phyloP scores from a whole-genome alignment of 2,329 filamentous ascomycete species.

The Aureobasidium leucospermi region DNA sequence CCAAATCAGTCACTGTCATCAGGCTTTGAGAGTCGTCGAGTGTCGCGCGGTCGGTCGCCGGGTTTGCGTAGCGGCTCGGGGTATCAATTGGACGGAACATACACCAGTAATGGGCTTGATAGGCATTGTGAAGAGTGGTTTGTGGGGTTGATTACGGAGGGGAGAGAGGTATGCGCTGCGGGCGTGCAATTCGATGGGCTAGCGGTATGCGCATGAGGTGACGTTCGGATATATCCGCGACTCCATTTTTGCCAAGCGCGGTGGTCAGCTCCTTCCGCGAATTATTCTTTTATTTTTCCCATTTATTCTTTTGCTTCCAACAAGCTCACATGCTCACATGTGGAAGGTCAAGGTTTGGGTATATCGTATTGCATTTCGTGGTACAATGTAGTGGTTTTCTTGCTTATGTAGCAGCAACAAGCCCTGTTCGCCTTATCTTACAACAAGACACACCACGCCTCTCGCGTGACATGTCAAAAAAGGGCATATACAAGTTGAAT shows the following conservation, averaged over 20 bases:
- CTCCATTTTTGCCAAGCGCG: background rate
- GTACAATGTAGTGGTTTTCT: slow-evolving; percentile 2
- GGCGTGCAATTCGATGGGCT: background rate
- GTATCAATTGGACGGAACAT: slow-evolving; percentile 23
- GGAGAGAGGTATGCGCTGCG: background rate
- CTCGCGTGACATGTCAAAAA: slow-evolving; percentile 3
- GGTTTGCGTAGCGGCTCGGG: background rate
- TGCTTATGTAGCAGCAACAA: background rate
- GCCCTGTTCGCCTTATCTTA: slow-evolving; percentile 4
- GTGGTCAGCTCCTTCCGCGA: background rate
- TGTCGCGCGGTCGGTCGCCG: background rate
- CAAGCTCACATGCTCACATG: background rate
- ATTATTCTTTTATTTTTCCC: background rate
- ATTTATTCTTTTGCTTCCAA: background rate
- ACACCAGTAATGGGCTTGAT: slow-evolving; percentile 47
- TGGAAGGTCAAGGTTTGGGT: background rate
- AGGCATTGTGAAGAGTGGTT: slow-evolving; percentile 26
- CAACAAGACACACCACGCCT: background rate
- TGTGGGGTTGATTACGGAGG: slow-evolving; percentile 5
- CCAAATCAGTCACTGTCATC: slow-evolving; percentile 2
- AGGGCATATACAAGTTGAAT: slow-evolving; percentile 6
- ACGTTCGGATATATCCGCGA: slow-evolving; percentile 6
- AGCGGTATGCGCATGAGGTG: slow-evolving; percentile 11
- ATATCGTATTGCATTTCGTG: background rate
- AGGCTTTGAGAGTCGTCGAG: background rate